Evolutionary conservation across 1,284 basidiomycete genomes (phyloP).

Genomic region (Puccinia hordei): DNA sequence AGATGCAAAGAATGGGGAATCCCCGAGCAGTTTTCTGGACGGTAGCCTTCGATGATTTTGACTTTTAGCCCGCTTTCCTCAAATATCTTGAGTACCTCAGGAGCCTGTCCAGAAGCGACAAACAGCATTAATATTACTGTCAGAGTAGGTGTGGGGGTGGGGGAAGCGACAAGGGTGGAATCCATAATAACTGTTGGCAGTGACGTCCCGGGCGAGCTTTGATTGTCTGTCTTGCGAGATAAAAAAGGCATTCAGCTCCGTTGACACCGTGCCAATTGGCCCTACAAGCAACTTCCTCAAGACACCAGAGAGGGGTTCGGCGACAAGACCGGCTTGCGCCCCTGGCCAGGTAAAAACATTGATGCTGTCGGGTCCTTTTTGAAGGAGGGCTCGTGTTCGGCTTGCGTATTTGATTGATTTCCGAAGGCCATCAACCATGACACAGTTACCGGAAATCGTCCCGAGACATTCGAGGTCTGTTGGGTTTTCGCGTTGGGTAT

Average conservation of each 20-base stretch:
- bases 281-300: slow-evolving; percentile 12
- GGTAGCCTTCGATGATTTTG: slow-evolving; percentile 4
- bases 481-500: neutral
- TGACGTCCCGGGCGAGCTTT: neutral
- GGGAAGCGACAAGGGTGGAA: neutral
- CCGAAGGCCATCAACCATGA: neutral
- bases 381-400: neutral
- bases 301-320: slow-evolving; percentile 4
- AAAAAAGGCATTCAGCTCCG: neutral
- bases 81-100: neutral
- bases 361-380: slow-evolving; percentile 3
- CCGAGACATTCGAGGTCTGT: slow-evolving; percentile 6
- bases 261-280: slow-evolving; percentile 4
- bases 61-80: neutral
- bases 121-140: slow-evolving; percentile 3
- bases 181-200: slow-evolving; percentile 11
- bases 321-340: neutral
- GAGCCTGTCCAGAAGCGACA: neutral
- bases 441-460: neutral
- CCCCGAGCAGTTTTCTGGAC: neutral
- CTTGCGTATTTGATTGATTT: slow-evolving; percentile 11
- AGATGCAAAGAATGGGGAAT: slow-evolving; percentile 18
- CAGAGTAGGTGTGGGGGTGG: neutral
- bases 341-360: slow-evolving; percentile 21
- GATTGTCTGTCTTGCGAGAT: neutral